Evolutionary conservation across 805 yeast genomes (phyloP).

Genomic region (Schwanniomyces sp.): DNA sequence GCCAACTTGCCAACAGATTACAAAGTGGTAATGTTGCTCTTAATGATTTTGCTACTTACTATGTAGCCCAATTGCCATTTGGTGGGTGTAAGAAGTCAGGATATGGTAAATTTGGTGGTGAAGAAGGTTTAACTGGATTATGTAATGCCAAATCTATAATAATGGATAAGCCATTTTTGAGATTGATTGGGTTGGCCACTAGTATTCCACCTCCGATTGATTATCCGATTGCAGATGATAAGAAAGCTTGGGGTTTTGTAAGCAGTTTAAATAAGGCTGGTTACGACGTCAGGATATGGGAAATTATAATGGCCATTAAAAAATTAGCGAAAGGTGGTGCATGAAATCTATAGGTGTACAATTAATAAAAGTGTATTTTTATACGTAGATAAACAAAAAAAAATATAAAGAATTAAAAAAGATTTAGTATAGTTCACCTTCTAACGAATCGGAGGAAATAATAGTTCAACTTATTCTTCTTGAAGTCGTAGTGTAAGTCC

Average conservation of each 20-base stretch:
- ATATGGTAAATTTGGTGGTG: constrained; percentile 97
- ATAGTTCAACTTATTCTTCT: too few species aligned
- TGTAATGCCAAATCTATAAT: constrained; percentile 87
- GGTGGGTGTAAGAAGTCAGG: constrained; percentile 95
- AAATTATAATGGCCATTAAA: constrained; percentile 42
- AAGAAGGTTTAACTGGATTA: constrained; percentile 89
- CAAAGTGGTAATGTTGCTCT: constrained; percentile 92
- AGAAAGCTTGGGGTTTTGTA: constrained; percentile 88
- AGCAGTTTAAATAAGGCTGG: constrained; percentile 80
- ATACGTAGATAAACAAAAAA: background rate
- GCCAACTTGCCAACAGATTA: constrained; percentile 60
- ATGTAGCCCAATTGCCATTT: constrained; percentile 94
- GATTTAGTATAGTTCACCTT: background rate
- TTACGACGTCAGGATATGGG: constrained; percentile 75
- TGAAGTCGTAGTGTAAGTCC: too few species aligned
- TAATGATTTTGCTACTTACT: constrained; percentile 95
- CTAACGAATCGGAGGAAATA: background rate
- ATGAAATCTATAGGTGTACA: background rate
- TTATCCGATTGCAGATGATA: constrained; percentile 81
- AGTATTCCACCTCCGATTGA: constrained; percentile 86
- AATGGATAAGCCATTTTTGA: constrained; percentile 73
- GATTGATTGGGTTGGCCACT: constrained; percentile 59
- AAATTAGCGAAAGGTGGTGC: constrained; percentile 37
- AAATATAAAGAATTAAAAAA: constrained; percentile 1
- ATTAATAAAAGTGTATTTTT: constrained; percentile 1